These are phyloP conservation scores for Colletotrichum paranaense DNA, from an alignment of 2,329 filamentous ascomycete species.

Conservation along the genomic window DNA sequence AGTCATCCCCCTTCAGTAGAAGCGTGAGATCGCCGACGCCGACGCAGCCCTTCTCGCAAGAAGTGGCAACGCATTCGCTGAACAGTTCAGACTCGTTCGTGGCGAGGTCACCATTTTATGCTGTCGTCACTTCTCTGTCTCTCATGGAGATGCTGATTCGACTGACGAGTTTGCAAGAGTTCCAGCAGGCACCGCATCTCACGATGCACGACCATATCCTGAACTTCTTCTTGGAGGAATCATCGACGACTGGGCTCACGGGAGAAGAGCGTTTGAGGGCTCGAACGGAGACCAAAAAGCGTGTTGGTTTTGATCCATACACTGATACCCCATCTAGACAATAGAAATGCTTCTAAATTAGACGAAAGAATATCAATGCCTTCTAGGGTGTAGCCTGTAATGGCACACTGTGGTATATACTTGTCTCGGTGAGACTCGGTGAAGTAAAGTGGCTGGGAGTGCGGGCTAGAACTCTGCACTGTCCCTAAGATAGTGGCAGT, in stretches of 20 bases:
- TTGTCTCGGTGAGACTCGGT: background rate
- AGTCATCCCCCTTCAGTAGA: slow-evolving; percentile 30
- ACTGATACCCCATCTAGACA: slow-evolving; percentile 50
- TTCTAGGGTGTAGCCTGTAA: background rate
- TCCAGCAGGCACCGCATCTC: slow-evolving; percentile 90
- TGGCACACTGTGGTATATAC: background rate
- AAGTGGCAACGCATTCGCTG: slow-evolving; percentile 28
- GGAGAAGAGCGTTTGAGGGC: slow-evolving; percentile 57
- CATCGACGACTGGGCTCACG: slow-evolving; percentile 62
- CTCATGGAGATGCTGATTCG: slow-evolving; percentile 90
- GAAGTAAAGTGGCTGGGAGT: background rate
- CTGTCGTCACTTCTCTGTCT: slow-evolving; percentile 71
- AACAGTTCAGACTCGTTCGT: slow-evolving; percentile 45
- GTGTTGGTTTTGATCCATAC: slow-evolving; percentile 68
- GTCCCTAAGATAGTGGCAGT: background rate
- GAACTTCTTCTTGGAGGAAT: slow-evolving; percentile 83
- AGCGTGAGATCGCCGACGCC: slow-evolving; percentile 9
- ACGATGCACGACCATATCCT: slow-evolving; percentile 90
- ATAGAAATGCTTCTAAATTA: slow-evolving; percentile 1
- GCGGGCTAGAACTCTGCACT: background rate
- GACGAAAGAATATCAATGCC: background rate
- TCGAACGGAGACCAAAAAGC: slow-evolving; percentile 58
- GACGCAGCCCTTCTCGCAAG: background rate
- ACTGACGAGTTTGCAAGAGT: slow-evolving; percentile 88
- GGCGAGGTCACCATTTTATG: slow-evolving; percentile 60